Evolutionary conservation across 768 basidiomycete genomes (phyloP), one percentile per base, ranked within the genome.

Genomic region (Panaeolus papilionaceus): DNA sequence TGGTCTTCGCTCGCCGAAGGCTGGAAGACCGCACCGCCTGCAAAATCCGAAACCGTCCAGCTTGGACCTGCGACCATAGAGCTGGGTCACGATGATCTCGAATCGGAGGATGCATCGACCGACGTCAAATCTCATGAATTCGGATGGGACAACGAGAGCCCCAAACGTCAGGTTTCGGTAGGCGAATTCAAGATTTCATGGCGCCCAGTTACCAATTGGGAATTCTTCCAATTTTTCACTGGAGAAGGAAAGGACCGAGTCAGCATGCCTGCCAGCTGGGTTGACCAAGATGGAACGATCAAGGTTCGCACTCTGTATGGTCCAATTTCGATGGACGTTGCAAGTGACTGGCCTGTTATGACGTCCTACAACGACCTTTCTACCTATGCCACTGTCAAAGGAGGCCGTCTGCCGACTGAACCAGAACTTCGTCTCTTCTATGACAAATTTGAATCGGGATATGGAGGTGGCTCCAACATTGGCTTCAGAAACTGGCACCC

Each of bases 401-500:
- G 96, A n/a, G 98, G 97, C 0, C 88, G 98, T 61, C 81, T 99
- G 20, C 98, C 98, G 0, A 96, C 93, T 2, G 95, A 98, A 78
- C 83, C 90, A 0, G 98, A 99, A 79, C 85, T 98, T 44, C 84
- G 90, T 5, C 75, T 92, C 16, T 96, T 97, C 80, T 84, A 89
- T 71, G 88, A 92, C 73, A 88, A 86, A 73, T 92, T 92, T 66
- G 85, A 90, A 51, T 84, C 83, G 40, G 92, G 92, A 0, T 93
- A 90, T 65, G 90, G 89, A 70, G 91, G 90, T 20, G 92, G 91
- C 40, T 86, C 89, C 1, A 98, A 98, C 74, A 75, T 90, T 62
- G 97, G 95, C 1, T 94, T 97, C 76, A 86, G 92, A 69, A 93
- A 95, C 78, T 98, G 96, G 95, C 95, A 98, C 75, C 94, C 95